Conservation (phyloP, 1,139 yeast genomes). For the Candida labiduridarum region DNA sequence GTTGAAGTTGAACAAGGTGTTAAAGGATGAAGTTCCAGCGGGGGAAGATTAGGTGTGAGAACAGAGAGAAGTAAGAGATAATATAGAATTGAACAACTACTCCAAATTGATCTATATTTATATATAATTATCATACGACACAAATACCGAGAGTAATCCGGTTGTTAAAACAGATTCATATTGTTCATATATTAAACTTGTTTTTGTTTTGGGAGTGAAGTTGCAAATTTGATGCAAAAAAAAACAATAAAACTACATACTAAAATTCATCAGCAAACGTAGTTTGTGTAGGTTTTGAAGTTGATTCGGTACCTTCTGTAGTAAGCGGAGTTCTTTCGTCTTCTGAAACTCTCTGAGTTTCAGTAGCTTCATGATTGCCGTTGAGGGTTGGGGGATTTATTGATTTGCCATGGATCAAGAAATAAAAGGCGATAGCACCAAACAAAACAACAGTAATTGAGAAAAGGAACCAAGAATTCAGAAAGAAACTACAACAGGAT, state of each 20-base stretch:
- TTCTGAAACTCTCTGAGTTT: background rate
- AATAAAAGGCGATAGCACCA: background rate
- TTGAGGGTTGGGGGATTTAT: background rate
- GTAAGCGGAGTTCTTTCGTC: background rate
- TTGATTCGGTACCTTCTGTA: background rate
- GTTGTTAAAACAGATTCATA: too few relatives aligned
- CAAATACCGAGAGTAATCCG: too few relatives aligned
- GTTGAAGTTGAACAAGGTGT: conserved; percentile 66
- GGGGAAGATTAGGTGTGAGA: conserved; percentile 71
- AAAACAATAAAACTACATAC: too few relatives aligned
- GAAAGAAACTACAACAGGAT: background rate
- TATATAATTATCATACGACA: too few relatives aligned
- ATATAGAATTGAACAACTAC: background rate
- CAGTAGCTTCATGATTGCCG: background rate
- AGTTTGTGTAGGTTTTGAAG: background rate
- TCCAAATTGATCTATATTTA: background rate
- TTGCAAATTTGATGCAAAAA: too few relatives aligned
- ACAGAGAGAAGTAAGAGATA: background rate
- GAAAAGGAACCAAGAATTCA: background rate
- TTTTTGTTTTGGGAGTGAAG: too few relatives aligned
- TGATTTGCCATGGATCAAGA: background rate
- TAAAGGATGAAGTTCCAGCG: conserved; percentile 95
- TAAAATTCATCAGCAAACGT: background rate
- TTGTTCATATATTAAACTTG: too few relatives aligned
- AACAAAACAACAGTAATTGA: background rate